Conservation (phyloP, 2,329 filamentous ascomycete genomes). For the Diaporthe aspalathi region DNA sequence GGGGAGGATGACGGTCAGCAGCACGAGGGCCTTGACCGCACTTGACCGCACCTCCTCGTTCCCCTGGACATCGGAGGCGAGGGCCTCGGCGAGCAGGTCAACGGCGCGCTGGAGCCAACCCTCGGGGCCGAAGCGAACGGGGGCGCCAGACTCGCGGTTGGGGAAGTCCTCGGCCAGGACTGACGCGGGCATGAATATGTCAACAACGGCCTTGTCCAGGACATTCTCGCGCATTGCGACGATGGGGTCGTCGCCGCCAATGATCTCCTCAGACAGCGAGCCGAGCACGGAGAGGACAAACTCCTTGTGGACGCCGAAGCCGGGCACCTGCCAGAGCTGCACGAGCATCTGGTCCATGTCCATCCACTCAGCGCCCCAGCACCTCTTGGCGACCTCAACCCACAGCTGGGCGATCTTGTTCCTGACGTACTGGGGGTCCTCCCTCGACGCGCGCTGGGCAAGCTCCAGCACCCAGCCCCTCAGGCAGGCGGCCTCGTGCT, state of each 20-base stretch:
- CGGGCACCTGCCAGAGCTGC: conserved; percentile 80
- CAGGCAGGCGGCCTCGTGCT: conserved; percentile 75
- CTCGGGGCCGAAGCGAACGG: conserved; percentile 81
- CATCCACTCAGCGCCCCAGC: conserved; percentile 93
- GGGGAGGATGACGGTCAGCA: conserved; percentile 81
- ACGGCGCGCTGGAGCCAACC: conserved; percentile 89
- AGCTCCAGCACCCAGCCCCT: conserved; percentile 83
- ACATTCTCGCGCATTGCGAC: conserved; percentile 85
- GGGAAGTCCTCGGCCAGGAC: conserved; percentile 83
- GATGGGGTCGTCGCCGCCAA: conserved; percentile 88
- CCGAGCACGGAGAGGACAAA: conserved; percentile 90
- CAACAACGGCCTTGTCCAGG: conserved; percentile 89
- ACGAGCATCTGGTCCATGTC: conserved; percentile 91
- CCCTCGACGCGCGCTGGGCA: conserved; percentile 74
- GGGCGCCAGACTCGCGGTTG: conserved; percentile 73
- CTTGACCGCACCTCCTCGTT: conserved; percentile 76
- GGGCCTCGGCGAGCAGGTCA: conserved; percentile 77
- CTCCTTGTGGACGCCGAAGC: conserved; percentile 77
- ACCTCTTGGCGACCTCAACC: conserved; percentile 93
- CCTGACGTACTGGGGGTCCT: conserved; percentile 84
- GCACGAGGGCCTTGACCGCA: conserved; percentile 80
- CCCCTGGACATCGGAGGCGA: conserved; percentile 72
- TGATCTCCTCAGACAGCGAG: conserved; percentile 92
- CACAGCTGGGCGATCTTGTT: conserved; percentile 96
- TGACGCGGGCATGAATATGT: conserved; percentile 86